phyloP scores from a whole-genome alignment of 805 yeast species.

The Ogataea paradorogensis region DNA sequence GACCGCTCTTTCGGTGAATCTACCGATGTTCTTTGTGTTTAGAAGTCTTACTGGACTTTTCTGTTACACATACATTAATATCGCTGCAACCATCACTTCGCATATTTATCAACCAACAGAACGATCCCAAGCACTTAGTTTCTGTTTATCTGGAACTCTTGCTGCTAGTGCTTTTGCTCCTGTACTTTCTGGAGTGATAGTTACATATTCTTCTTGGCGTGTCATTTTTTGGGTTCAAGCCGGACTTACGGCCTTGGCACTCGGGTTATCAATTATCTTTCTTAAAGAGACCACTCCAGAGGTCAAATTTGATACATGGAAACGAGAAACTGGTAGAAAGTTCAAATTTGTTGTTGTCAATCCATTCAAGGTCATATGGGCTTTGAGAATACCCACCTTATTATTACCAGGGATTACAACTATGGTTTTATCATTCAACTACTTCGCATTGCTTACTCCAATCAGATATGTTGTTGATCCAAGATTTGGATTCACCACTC shows the following conservation, averaged over 20 bases:
- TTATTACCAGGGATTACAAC: conserved; percentile 39
- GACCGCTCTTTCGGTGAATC: conserved; percentile 42
- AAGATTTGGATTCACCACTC: conserved; percentile 44
- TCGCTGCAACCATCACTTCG: conserved; percentile 47
- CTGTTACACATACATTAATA: conserved; percentile 50
- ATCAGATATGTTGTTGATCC: conserved; percentile 54
- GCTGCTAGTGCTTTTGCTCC: conserved; percentile 51
- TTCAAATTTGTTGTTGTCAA: conserved; percentile 40
- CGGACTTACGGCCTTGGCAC: conserved; percentile 39
- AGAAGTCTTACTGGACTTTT: conserved; percentile 45
- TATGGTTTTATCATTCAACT: conserved; percentile 40
- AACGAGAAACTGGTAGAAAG: conserved; percentile 29
- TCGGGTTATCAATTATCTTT: conserved; percentile 34
- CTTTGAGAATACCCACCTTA: conserved; percentile 41
- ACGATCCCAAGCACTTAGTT: conserved; percentile 47
- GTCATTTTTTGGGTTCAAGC: conserved; percentile 47
- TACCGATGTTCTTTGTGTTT: conserved; percentile 51
- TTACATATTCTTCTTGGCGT: conserved; percentile 49
- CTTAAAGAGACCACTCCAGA: conserved; percentile 43
- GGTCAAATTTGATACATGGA: conserved; percentile 29
- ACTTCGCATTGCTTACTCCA: conserved; percentile 50
- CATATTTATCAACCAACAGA: conserved; percentile 47
- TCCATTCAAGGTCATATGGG: conserved; percentile 41
- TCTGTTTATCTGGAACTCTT: conserved; percentile 46
- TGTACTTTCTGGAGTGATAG: conserved; percentile 47